These are phyloP conservation scores for Skeletonema costatum DNA, from an alignment of 108 stramenopile species.

Conservation along the genomic window DNA sequence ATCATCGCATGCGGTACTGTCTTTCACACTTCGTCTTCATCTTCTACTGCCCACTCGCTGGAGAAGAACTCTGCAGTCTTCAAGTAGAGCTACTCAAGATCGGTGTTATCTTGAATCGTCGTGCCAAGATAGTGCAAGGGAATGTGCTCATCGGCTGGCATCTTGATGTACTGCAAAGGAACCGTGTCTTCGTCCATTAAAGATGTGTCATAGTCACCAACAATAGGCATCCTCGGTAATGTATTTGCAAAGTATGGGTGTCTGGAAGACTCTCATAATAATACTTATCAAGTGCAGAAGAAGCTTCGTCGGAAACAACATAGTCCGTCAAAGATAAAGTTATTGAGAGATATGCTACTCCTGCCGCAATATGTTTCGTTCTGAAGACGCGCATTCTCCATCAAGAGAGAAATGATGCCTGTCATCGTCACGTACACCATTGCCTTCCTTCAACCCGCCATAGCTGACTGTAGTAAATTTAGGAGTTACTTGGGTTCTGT, in stretches of 20 bases:
- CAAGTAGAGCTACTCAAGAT: not conserved
- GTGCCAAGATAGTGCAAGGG: not conserved
- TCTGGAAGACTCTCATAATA: not conserved
- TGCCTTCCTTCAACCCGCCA: not conserved
- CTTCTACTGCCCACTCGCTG: too few relatives aligned
- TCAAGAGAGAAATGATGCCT: not conserved
- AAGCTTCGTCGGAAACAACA: not conserved
- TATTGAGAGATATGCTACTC: too few relatives aligned
- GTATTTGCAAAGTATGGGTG: not conserved
- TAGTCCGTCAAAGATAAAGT: not conserved
- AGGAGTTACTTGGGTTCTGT: not conserved
- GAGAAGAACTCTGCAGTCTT: too few relatives aligned
- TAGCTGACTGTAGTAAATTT: not conserved
- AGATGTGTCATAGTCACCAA: not conserved
- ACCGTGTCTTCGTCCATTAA: not conserved
- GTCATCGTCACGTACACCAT: not conserved
- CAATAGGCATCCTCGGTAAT: not conserved
- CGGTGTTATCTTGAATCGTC: not conserved
- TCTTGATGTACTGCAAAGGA: not conserved
- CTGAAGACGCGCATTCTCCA: too few relatives aligned
- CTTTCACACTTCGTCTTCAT: too few relatives aligned
- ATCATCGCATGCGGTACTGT: too few relatives aligned
- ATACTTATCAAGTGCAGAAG: not conserved
- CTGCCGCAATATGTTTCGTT: too few relatives aligned
- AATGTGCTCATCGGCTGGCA: conserved; percentile 1